Evolutionary conservation across 768 basidiomycete species (phyloP).

Genomic region (Suillus ampliporus): DNA sequence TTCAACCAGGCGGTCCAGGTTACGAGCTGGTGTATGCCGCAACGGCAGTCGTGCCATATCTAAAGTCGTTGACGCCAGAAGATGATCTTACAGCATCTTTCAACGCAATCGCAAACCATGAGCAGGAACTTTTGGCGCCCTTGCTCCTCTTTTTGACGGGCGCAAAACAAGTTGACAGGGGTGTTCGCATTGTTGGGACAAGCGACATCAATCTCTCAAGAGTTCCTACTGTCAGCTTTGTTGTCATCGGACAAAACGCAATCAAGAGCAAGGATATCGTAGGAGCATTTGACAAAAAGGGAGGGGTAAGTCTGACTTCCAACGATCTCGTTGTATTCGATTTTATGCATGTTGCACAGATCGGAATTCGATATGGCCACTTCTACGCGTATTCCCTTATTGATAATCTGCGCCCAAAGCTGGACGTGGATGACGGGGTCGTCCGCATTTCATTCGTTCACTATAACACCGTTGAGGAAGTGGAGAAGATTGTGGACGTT

Average conservation of each 20-base stretch:
- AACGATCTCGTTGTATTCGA: conserved; percentile 2
- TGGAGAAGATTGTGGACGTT: conserved; percentile 59
- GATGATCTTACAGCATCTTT: conserved; percentile 57
- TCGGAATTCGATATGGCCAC: conserved; percentile 80
- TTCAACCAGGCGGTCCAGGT: conserved; percentile 76
- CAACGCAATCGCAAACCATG: conserved; percentile 62
- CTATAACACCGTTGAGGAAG: conserved; percentile 79
- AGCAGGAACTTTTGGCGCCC: conserved; percentile 59
- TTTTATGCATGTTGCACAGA: conserved; percentile 43
- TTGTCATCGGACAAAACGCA: conserved; percentile 62
- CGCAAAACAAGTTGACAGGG: conserved; percentile 53
- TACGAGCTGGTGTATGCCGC: conserved; percentile 72
- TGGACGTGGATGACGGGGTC: conserved; percentile 67
- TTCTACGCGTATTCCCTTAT: conserved; percentile 77
- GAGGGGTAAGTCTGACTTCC: conserved; percentile 53
- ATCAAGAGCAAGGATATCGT: conserved; percentile 71
- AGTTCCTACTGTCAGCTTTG: conserved; percentile 75
- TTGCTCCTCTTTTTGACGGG: conserved; percentile 62
- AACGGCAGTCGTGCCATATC: conserved; percentile 66
- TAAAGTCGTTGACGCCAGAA: conserved; percentile 60
- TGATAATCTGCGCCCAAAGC: conserved; percentile 54
- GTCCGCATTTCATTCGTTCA: conserved; percentile 81
- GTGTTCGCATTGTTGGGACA: conserved; percentile 72
- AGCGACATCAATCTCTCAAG: conserved; percentile 49
- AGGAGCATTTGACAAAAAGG: conserved; percentile 63